These are phyloP conservation scores for Paraconiothyrium sp. DNA, from an alignment of 2,329 filamentous ascomycete genomes.

Conservation along the genomic window DNA sequence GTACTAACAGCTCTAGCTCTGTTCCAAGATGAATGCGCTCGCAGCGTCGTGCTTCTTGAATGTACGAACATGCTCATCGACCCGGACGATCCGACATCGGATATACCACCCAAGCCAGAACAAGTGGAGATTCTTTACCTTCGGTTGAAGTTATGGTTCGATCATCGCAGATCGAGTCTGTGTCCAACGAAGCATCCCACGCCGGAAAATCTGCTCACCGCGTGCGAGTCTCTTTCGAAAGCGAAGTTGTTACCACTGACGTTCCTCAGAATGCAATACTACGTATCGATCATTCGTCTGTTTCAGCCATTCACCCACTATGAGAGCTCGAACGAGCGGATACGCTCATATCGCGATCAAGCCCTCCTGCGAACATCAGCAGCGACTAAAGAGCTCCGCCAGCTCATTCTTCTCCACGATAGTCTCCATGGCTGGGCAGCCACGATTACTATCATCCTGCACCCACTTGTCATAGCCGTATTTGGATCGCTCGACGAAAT, in stretches of 20 bases:
- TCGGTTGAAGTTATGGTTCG: conserved; percentile 36
- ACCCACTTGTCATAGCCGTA: conserved; percentile 37
- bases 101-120: conserved; percentile 25
- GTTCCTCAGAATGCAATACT: conserved; percentile 34
- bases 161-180: conserved; percentile 26
- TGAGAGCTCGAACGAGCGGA: conserved; percentile 21
- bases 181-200: conserved; percentile 32
- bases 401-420: conserved; percentile 37
- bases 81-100: conserved; percentile 15
- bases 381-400: conserved; percentile 35
- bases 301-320: conserved; percentile 34
- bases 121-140: conserved; percentile 33
- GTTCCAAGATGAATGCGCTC: conserved; percentile 39
- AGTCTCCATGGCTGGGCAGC: conserved; percentile 35
- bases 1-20: conserved; percentile 28
- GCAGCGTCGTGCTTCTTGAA: conserved; percentile 36
- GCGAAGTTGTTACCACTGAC: conserved; percentile 20
- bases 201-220: conserved; percentile 37
- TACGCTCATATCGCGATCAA: conserved; percentile 27
- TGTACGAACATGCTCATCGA: conserved; percentile 28
- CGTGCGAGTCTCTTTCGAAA: conserved; percentile 29
- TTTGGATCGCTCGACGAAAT: conserved; percentile 42
- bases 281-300: conserved; percentile 37
- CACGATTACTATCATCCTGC: conserved; percentile 36
- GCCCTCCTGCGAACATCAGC: conserved; percentile 26